Conservation (phyloP, 768 basidiomycete genomes). For the Lactifluus pinguis region DNA sequence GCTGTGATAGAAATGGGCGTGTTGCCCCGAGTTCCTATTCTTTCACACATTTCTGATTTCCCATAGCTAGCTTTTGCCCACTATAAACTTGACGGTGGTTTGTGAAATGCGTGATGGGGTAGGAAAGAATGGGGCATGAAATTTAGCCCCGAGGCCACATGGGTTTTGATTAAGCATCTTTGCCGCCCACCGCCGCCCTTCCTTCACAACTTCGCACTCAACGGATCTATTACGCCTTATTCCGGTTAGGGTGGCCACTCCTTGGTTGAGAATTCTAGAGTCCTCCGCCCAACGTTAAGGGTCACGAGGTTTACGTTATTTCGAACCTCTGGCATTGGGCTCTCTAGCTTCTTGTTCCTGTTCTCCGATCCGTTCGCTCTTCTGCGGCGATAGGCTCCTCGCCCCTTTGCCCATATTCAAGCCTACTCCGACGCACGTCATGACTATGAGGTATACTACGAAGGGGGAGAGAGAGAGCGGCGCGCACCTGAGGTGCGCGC, state of each 20-base stretch:
- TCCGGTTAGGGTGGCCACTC: not conserved
- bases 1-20: conserved; percentile 23
- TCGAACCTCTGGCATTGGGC: not conserved
- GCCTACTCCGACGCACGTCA: too few species aligned
- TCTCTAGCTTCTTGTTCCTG: not conserved
- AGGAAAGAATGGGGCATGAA: not conserved
- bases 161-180: too few species aligned
- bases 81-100: not conserved
- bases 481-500: too few species aligned
- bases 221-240: not conserved
- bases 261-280: not conserved
- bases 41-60: conserved; percentile 9
- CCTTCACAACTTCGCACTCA: not conserved
- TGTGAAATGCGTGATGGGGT: not conserved
- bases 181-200: not conserved
- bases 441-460: not conserved
- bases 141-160: too few species aligned
- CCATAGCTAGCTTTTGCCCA: not conserved
- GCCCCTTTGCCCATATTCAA: too few species aligned
- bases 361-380: not conserved
- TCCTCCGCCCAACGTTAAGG: not conserved
- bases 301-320: not conserved
- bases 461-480: too few species aligned
- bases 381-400: not conserved
- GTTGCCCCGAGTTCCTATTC: conserved; percentile 19